Percentiles rank a stretch among this genome's conserved stretches.
Evolutionary conservation across 495 filamentous ascomycete species (phyloP).

Genomic region (Talaromyces nanjingensis): DNA sequence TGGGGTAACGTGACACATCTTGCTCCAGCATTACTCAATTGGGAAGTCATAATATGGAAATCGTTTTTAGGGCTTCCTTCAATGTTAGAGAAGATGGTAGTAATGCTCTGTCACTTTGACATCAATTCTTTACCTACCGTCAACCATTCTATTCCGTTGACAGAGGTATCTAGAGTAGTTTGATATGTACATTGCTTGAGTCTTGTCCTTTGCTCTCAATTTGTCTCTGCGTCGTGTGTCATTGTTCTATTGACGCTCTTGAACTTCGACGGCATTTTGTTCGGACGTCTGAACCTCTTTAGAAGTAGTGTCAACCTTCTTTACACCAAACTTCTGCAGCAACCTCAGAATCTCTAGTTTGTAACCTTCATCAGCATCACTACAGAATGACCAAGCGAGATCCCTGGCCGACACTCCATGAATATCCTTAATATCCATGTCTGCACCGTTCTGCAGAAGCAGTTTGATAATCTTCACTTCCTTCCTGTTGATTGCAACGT

Average conservation of each 20-base stretch:
- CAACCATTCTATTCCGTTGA: too few species aligned
- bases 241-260: background rate
- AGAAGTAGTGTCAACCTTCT: background rate
- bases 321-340: background rate
- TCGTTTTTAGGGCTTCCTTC: too few species aligned
- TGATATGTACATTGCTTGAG: background rate
- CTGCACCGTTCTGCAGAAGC: constrained; percentile 10
- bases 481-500: constrained; percentile 15
- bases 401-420: background rate
- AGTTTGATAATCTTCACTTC: constrained; percentile 16
- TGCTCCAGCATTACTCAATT: too few species aligned
- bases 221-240: background rate
- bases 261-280: background rate
- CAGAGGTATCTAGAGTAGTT: background rate
- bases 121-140: too few species aligned
- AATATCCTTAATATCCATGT: background rate
- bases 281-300: background rate
- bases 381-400: background rate
- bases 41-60: too few species aligned
- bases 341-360: background rate
- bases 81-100: too few species aligned
- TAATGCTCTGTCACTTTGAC: too few species aligned
- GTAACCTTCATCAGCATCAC: background rate
- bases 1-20: background rate
- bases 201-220: background rate